Evolutionary conservation across 1,284 basidiomycete species (phyloP).

Genomic region (Wallemia hederae): DNA sequence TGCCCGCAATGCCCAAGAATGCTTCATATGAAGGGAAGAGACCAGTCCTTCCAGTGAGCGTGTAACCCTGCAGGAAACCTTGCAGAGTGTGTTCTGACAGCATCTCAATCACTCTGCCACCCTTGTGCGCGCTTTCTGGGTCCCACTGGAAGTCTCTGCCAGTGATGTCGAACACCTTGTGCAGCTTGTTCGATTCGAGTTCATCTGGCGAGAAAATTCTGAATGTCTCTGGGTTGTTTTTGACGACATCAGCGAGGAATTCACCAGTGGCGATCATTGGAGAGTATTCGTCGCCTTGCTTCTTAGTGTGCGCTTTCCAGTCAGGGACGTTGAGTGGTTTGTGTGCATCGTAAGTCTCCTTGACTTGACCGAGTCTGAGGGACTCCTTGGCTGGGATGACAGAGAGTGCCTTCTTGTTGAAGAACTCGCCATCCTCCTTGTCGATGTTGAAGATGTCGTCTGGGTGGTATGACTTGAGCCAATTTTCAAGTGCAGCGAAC

Average conservation of each 20-base stretch:
- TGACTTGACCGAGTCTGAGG: conserved; percentile 32
- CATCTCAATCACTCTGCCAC: conserved; percentile 57
- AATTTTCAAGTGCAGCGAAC: conserved; percentile 30
- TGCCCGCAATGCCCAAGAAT: conserved; percentile 34
- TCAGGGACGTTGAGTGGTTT: conserved; percentile 30
- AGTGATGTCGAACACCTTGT: conserved; percentile 31
- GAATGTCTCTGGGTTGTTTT: conserved; percentile 41
- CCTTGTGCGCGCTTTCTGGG: conserved; percentile 20
- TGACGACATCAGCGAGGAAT: conserved; percentile 20
- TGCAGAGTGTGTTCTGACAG: conserved; percentile 66
- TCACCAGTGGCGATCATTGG: conserved; percentile 47
- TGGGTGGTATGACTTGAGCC: conserved; percentile 37
- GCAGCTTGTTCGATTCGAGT: conserved; percentile 64
- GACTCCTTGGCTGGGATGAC: conserved; percentile 26
- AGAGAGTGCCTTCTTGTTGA: conserved; percentile 24
- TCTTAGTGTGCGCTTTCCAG: conserved; percentile 28
- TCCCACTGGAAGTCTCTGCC: conserved; percentile 59
- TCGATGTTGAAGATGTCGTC: conserved; percentile 29
- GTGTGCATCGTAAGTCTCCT: conserved; percentile 35
- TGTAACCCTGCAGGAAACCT: conserved; percentile 45
- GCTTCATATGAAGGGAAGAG: conserved; percentile 72
- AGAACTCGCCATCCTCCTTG: conserved; percentile 8
- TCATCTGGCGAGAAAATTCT: conserved; percentile 79
- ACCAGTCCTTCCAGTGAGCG: conserved; percentile 31
- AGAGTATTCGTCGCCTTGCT: conserved; percentile 28